Base-by-base conservation (phyloP, 2,329 filamentous ascomycete species). In the Neonectria faginata region DNA sequence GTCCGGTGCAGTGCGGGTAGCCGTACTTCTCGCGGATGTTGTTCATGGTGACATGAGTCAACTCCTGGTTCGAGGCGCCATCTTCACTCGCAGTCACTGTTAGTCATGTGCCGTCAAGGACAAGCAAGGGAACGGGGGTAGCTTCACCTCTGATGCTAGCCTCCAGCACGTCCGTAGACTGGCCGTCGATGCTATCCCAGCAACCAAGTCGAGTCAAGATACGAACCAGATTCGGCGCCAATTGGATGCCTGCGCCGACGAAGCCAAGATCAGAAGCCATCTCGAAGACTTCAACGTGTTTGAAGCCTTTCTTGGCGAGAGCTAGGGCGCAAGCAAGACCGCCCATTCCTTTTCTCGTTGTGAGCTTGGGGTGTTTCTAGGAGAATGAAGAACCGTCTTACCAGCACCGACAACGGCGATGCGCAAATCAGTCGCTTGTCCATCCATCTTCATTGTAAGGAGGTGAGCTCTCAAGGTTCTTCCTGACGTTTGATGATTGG, bases 181-280 rank as follows among this genome's bases (percentile, higher is more conserved):
- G 91, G 41, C 82, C 85, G 67, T 87, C 87, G 67, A 95, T 92
- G n/a, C 84, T 82, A 18, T 85, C 80, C 92, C 92, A 95, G 69
- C 91, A 91, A 14, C 90, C 92, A 41, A 94, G 82, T 7, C 86
- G 81, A 75, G 92, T 89, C 18, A 95, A 83, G n/a, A 95, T 90
- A 1, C 91, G 86, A 8, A 90, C 89, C 85, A 94, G 91, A 73
- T 96, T 96, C 1, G 92, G 92, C 0, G 92, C 92, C 60, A 95
- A 82, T 77, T 96, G 92, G 70, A 95, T 95, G 5, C 92, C 92
- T 1, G 92, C 92, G 20, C 92, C 92, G 1, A 95, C 92, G 72
- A 95, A 95, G 5, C 92, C 92, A 4, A 95, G 84, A 68, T 88
- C 86, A 5, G 89, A 87, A 0, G 92, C 92, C 39, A 25, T 25